A percentile compares a stretch with the other conserved stretches of the same genome.
These are phyloP conservation scores for Imleria badia DNA, from an alignment of 768 basidiomycete species.

Conservation along the genomic window DNA sequence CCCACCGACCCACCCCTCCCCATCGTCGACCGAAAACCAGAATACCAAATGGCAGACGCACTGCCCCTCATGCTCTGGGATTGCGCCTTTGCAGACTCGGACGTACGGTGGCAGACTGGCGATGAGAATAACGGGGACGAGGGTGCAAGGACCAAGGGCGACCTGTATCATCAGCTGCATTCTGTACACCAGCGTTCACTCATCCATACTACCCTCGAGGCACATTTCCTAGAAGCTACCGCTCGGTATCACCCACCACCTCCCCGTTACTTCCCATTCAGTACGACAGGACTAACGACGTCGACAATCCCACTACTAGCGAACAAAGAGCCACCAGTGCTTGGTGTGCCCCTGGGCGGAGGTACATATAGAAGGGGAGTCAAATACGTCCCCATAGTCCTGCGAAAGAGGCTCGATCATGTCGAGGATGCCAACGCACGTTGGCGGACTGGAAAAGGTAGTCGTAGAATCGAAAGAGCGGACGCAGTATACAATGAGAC, in stretches of 20 bases:
- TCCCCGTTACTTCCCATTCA: conserved; percentile 38
- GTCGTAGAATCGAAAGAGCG: conserved; percentile 41
- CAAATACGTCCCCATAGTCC: conserved; percentile 67
- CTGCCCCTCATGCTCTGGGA: conserved; percentile 92
- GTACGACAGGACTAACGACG: conserved; percentile 21
- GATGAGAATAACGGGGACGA: conserved; percentile 29
- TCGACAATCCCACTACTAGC: conserved; percentile 17
- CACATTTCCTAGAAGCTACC: conserved; percentile 63
- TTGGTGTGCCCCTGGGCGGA: conserved; percentile 69
- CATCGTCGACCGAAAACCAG: conserved; percentile 71
- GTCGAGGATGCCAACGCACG: conserved; percentile 75
- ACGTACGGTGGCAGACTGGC: conserved; percentile 73
- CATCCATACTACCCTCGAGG: conserved; percentile 61
- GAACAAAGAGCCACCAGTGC: conserved; percentile 24
- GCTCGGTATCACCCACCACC: conserved; percentile 49
- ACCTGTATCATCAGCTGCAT: conserved; percentile 53
- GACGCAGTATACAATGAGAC: conserved; percentile 2
- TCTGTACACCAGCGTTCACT: conserved; percentile 58
- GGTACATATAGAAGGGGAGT: conserved; percentile 59
- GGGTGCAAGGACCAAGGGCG: conserved; percentile 30
- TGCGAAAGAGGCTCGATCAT: conserved; percentile 64
- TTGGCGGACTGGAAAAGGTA: conserved; percentile 71
- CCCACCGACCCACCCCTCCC: conserved; percentile 34
- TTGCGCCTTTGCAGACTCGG: conserved; percentile 67
- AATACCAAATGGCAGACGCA: conserved; percentile 92